Evolutionary conservation across 139 green algal genomes (phyloP), one percentile per base, ranked within the genome.

Genomic region (Astrephomene gubernaculifera): DNA sequence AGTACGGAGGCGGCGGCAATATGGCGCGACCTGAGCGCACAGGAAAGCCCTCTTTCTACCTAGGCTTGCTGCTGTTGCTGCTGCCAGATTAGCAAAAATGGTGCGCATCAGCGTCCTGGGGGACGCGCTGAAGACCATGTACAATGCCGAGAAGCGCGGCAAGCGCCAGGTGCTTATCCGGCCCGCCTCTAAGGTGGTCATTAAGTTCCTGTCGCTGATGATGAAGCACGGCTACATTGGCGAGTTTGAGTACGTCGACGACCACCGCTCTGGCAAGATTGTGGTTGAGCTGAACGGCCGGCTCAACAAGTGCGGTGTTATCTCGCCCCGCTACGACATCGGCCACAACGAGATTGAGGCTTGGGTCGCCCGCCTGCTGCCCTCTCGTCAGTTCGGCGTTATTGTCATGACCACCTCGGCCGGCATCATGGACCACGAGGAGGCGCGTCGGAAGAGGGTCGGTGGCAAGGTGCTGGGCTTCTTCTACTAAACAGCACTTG

Each of bases 131-230:
- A 99, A 98, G 92, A 98, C 92, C 63, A 98, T 99, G 94, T 98
- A 95, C 92, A 99, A 99, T 88, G 98, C 98, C 45, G 98, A 99
- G 94, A 99, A 99, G 95, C 93, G 95, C 57, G 97, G 97, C 74
- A 99, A 99, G 94, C 92, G 93, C 43, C 95, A 97, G 91, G 97
- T 99, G 82, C 92, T 99, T 69, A 94, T 99, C 82, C 88, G 97
- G 60, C 97, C 97, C 5, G 96, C 94, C 68, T 98, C 93, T 89
- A 99, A 99, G 93, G 98, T 99, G 86, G 95, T 99, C 70, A 98
- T 99, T 92, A 99, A 99, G 93, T 99, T 99, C 92, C 94, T 99
- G 85, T 94, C 95, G 85, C 93, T 99, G 39, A 99, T 99, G 97
- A 94, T 93, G 89, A 95, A 94, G 90, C 92, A 99, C 87, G 97